Conservation (phyloP, 768 basidiomycete genomes). For the Termitomyces bulborhizus region DNA sequence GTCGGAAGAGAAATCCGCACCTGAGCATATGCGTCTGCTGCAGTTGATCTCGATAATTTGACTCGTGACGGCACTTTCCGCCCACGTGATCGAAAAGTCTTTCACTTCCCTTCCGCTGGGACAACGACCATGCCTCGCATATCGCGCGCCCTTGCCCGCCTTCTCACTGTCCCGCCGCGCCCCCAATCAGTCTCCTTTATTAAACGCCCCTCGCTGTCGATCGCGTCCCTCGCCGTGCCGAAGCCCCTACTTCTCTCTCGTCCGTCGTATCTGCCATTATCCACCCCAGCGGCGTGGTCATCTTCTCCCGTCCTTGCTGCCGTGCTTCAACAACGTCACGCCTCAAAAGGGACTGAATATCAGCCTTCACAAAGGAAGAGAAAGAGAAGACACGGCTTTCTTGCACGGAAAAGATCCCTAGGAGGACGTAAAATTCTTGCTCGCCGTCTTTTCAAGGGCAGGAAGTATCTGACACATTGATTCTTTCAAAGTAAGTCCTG, state of each 20-base stretch:
- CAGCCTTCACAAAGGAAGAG: constrained; percentile 93
- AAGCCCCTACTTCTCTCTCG: constrained; percentile 18
- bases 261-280: constrained; percentile 18
- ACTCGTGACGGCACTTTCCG: constrained; percentile 16
- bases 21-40: constrained; percentile 14
- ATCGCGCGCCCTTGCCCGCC: constrained; percentile 28
- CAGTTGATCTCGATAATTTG: constrained; percentile 10
- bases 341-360: constrained; percentile 81
- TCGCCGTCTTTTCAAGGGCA: constrained; percentile 67
- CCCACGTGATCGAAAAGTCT: constrained; percentile 14
- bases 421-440: constrained; percentile 69
- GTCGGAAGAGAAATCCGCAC: constrained; percentile 18
- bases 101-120: neutral
- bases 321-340: constrained; percentile 53
- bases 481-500: neutral
- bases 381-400: constrained; percentile 90
- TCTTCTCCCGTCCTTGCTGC: constrained; percentile 32
- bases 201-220: constrained; percentile 11
- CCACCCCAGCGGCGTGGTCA: constrained; percentile 14
- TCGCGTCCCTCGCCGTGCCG: constrained; percentile 8
- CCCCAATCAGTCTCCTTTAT: constrained; percentile 18
- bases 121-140: constrained; percentile 36
- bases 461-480: constrained; percentile 78
- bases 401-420: constrained; percentile 63
- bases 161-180: constrained; percentile 28